Base-by-base conservation (phyloP, 2,329 filamentous ascomycete species). In the Fusarium poae region DNA sequence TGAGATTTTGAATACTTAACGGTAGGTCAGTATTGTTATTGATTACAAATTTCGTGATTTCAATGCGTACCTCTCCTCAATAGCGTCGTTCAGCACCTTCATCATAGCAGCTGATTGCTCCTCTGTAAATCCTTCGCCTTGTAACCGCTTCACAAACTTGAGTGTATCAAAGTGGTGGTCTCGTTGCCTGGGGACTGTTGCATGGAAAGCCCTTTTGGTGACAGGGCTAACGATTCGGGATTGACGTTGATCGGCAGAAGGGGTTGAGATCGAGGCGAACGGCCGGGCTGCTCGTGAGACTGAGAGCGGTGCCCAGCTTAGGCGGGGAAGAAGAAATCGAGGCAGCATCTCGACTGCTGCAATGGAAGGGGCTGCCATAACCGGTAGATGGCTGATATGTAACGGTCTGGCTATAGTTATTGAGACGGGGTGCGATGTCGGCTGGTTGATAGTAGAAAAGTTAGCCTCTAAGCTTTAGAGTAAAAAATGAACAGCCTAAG, bases 111-210 rank as follows among this genome's bases (percentile, higher is more conserved):
- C 94, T 4, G 94, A 91, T 81, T 99, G 96, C 72, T 94, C 92
- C 79, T 98, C 95, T 25, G 93, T 97, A 79, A 98, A 97, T 0
- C 96, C 96, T 78, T 99, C 96, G 71, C 88, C 88, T 79, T 95
- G 90, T 40, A 99, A 84, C 53, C 93, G 87, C 81, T 97, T 93
- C 39, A 99, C 94, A 77, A 99, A 97, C 82, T 97, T 97, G 66
- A 99, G 87, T 1, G 96, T 99, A 80, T 99, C 96, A 78, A 99
- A 99, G 80, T 99, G 94, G 80, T 99, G 96, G 75, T 97, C 94
- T 69, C 92, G 88, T 53, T 79, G 77, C 51, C 82, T 86, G 37
- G 81, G 75, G 2, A 72, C 56, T 1, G 92, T 91, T 35, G 89
- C 86, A 78, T 94, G 91, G 78, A 97, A 95, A 0, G 83, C 80